Evolutionary conservation across 345 rosid species (phyloP).

Genomic region (Theobroma cacao): DNA sequence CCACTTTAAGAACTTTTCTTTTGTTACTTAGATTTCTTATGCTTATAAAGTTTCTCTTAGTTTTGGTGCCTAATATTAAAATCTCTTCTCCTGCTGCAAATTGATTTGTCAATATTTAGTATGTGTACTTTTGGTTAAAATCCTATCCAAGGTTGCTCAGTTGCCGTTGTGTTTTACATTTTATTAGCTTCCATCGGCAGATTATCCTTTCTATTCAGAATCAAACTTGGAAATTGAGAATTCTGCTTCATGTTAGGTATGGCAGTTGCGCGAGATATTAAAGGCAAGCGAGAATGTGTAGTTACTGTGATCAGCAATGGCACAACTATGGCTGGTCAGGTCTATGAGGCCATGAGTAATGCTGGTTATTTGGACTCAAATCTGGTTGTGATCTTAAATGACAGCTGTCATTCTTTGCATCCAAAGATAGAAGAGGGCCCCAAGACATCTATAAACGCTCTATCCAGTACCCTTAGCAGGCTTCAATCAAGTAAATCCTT

Average conservation of each 20-base stretch:
- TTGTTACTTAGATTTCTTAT: not conserved
- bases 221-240: conserved; percentile 8
- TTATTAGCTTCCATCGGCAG: not conserved
- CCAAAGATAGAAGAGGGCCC: conserved; percentile 69
- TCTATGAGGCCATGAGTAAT: conserved; percentile 93
- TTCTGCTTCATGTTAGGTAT: conserved; percentile 46
- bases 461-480: conserved; percentile 81
- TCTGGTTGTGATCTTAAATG: conserved; percentile 88
- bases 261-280: conserved; percentile 89
- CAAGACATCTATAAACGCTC: conserved; percentile 71
- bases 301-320: conserved; percentile 76
- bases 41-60: not conserved
- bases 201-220: not conserved
- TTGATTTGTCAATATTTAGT: not conserved
- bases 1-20: not conserved
- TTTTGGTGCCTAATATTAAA: not conserved
- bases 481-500: conserved; percentile 89
- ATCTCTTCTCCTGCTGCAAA: not conserved
- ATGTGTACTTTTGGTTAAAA: too few species aligned
- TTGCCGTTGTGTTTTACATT: not conserved
- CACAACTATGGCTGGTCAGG: conserved; percentile 90
- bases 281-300: conserved; percentile 74
- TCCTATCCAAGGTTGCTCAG: not conserved
- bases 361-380: conserved; percentile 89
- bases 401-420: conserved; percentile 71